Evolutionary conservation across 306 rosid genomes (phyloP).

Genomic region (Trifolium subterraneum): DNA sequence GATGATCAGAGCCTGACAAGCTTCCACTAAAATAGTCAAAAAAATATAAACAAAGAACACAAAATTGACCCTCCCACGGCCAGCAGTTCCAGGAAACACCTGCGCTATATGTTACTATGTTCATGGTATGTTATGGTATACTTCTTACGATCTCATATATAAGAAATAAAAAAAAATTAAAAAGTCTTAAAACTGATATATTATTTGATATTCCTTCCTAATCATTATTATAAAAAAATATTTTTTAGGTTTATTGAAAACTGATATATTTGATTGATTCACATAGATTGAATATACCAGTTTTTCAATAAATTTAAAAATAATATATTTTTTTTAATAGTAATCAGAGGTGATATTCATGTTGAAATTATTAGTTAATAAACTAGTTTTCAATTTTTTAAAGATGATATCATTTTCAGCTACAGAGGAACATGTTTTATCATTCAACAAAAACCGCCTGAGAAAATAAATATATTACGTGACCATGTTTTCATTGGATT

Average conservation of each 20-base stretch:
- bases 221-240: no score
- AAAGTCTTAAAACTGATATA: no score
- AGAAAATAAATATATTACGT: conserved; percentile 26
- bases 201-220: no score
- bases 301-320: no score
- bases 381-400: not conserved
- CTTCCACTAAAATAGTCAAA: conserved; percentile 15
- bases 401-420: conserved; percentile 11
- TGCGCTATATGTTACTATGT: conserved; percentile 20
- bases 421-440: conserved; percentile 37
- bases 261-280: no score
- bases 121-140: not conserved
- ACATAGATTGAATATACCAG: no score
- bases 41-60: conserved; percentile 21
- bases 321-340: no score
- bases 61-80: conserved; percentile 19
- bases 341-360: no score
- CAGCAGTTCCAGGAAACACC: conserved; percentile 32
- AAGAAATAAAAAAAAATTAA: no score
- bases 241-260: no score
- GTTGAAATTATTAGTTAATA: no score
- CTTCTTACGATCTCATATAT: no score
- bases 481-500: conserved; percentile 38
- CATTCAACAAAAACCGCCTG: conserved; percentile 45
- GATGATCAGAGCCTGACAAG: conserved; percentile 39